phyloP scores from a whole-genome alignment of 495 filamentous ascomycete genomes.

The Podospora pseudocomata region DNA sequence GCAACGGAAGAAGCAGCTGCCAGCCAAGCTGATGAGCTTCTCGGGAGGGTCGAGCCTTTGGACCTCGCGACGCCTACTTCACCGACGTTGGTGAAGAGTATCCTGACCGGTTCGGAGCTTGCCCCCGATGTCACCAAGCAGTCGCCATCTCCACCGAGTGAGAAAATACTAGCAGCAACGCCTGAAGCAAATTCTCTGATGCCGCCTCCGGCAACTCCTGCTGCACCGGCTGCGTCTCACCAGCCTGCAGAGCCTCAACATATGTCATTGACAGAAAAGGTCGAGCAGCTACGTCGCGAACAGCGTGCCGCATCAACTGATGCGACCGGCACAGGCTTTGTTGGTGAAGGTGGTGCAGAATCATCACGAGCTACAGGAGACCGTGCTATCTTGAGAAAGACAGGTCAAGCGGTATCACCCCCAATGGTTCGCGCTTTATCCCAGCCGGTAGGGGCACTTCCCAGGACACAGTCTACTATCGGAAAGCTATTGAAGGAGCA shows the following conservation, averaged over 20 bases:
- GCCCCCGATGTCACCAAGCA: slow-evolving; percentile 14
- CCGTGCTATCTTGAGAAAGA: slow-evolving; percentile 41
- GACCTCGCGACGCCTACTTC: slow-evolving; percentile 62
- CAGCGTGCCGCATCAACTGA: slow-evolving; percentile 34
- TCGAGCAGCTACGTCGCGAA: slow-evolving; percentile 48
- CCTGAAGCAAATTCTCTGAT: not conserved
- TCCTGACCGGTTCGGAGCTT: slow-evolving; percentile 16
- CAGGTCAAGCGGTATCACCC: slow-evolving; percentile 52
- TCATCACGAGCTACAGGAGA: slow-evolving; percentile 29
- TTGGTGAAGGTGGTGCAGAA: slow-evolving; percentile 18
- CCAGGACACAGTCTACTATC: slow-evolving; percentile 32
- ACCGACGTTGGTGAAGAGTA: slow-evolving; percentile 18
- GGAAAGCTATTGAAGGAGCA: slow-evolving; percentile 36
- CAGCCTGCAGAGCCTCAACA: slow-evolving; percentile 10
- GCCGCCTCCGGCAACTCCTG: not conserved
- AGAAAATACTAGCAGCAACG: not conserved
- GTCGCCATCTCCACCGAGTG: slow-evolving; percentile 4
- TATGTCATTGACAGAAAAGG: slow-evolving; percentile 45
- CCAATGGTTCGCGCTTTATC: slow-evolving; percentile 67
- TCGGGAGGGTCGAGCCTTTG: slow-evolving; percentile 62
- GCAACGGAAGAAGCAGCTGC: slow-evolving; percentile 19
- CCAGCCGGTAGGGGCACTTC: slow-evolving; percentile 52
- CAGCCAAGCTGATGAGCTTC: slow-evolving; percentile 22
- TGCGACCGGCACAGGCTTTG: slow-evolving; percentile 16
- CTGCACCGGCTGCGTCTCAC: not conserved